Evolutionary conservation across 345 rosid species (phyloP).

Genomic region (Gossypium stocksii): DNA sequence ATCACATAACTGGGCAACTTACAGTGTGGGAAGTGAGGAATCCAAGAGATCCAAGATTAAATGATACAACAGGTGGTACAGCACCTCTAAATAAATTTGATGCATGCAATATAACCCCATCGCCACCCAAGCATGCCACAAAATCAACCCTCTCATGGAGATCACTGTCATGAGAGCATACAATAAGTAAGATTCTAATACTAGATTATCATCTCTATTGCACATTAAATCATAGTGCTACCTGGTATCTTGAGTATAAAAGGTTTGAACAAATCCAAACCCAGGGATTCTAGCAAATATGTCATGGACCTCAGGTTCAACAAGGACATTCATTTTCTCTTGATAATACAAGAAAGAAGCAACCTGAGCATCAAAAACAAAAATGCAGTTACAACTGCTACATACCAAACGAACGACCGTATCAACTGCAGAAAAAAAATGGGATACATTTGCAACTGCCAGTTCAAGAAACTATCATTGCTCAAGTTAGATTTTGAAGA

Average conservation of each 20-base stretch:
- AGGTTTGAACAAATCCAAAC: slow-evolving; percentile 93
- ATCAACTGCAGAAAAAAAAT: not conserved
- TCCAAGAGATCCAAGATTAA: slow-evolving; percentile 96
- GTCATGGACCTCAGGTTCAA: slow-evolving; percentile 97
- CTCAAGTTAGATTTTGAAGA: not conserved
- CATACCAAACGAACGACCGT: slow-evolving; percentile 3
- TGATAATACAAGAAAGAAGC: slow-evolving; percentile 88
- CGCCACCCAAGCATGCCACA: slow-evolving; percentile 98
- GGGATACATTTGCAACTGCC: not conserved
- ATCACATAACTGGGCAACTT: slow-evolving; percentile 28
- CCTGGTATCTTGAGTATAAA: slow-evolving; percentile 97
- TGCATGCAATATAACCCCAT: slow-evolving; percentile 93
- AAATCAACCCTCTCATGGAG: slow-evolving; percentile 98
- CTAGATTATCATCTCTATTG: slow-evolving; percentile 6
- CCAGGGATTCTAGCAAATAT: slow-evolving; percentile 98
- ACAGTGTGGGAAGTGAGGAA: slow-evolving; percentile 91
- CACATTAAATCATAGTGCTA: slow-evolving; percentile 21
- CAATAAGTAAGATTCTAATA: slow-evolving; percentile 2
- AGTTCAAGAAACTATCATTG: slow-evolving; percentile 2
- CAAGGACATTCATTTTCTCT: slow-evolving; percentile 93
- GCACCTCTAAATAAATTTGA: slow-evolving; percentile 92
- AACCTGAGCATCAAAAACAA: slow-evolving; percentile 39
- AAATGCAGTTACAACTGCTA: slow-evolving; percentile 13
- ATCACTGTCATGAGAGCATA: slow-evolving; percentile 45
- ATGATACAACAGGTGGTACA: slow-evolving; percentile 94